These are phyloP conservation scores for Solanum tarapatanum DNA, from an alignment of 257 asterid genomes.

Conservation along the genomic window DNA sequence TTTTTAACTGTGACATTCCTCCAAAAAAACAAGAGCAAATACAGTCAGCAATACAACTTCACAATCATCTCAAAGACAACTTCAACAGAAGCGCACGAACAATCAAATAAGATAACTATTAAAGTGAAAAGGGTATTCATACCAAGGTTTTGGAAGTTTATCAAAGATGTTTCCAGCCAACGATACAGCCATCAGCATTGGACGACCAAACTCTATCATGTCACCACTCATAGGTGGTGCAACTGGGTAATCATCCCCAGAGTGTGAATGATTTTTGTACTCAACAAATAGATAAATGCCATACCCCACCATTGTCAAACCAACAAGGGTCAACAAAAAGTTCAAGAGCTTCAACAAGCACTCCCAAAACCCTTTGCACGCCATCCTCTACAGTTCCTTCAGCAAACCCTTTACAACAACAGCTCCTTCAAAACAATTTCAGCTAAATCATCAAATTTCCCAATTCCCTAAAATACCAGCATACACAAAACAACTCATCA, in stretches of 20 bases:
- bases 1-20: background rate
- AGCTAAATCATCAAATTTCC: slow-evolving; percentile 16
- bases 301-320: slow-evolving; percentile 79
- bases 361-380: slow-evolving; percentile 77
- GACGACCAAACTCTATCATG: slow-evolving; percentile 67
- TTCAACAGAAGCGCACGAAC: background rate
- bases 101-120: background rate
- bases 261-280: slow-evolving; percentile 36
- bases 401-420: background rate
- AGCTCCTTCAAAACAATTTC: background rate
- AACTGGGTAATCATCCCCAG: slow-evolving; percentile 32
- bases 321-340: slow-evolving; percentile 61
- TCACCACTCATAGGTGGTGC: slow-evolving; percentile 32
- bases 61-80: background rate
- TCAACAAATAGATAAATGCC: slow-evolving; percentile 78
- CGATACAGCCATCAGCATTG: slow-evolving; percentile 71
- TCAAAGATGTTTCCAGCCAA: slow-evolving; percentile 57
- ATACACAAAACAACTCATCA: background rate
- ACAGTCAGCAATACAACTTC: background rate
- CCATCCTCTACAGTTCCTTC: slow-evolving; percentile 31
- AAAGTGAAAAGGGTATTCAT: background rate
- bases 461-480: slow-evolving; percentile 13
- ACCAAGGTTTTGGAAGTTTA: slow-evolving; percentile 96
- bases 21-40: background rate
- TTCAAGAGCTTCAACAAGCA: slow-evolving; percentile 77